phyloP scores from a whole-genome alignment of 257 asterid species.

The Mentha longifolia region DNA sequence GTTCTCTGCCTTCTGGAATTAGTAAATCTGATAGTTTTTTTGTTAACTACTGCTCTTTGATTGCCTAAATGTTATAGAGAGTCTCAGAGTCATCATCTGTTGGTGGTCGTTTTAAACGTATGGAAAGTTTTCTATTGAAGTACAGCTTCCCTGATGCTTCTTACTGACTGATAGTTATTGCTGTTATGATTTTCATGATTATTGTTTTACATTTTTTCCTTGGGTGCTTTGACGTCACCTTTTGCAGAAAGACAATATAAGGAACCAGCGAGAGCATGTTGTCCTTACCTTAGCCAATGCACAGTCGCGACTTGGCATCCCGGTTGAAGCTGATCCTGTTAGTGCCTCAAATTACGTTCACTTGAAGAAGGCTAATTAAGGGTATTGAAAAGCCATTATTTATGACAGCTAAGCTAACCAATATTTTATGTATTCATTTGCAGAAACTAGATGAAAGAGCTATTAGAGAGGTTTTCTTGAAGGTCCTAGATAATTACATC shows the following conservation, averaged over 20 bases:
- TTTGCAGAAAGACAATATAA: constrained; percentile 85
- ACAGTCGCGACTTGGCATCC: constrained; percentile 84
- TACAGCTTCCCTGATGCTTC: constrained; percentile 15
- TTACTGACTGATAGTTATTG: constrained; percentile 16
- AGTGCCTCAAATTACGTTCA: constrained; percentile 43
- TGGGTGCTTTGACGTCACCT: constrained; percentile 27
- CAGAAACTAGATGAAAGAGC: constrained; percentile 96
- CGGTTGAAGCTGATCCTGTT: constrained; percentile 79
- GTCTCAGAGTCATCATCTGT: constrained; percentile 21
- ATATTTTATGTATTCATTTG: constrained; percentile 21
- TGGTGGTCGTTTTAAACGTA: constrained; percentile 18
- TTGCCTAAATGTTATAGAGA: background rate
- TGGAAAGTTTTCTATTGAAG: constrained; percentile 26
- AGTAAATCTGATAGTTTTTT: constrained; percentile 1
- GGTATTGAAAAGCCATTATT: constrained; percentile 22
- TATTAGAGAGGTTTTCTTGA: constrained; percentile 82
- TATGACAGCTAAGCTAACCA: constrained; percentile 26
- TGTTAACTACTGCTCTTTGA: constrained; percentile 8
- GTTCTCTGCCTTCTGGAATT: constrained; percentile 13
- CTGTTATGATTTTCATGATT: constrained; percentile 19
- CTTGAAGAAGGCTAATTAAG: constrained; percentile 22
- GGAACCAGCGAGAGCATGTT: constrained; percentile 95
- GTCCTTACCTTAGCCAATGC: constrained; percentile 85
- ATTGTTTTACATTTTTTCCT: constrained; percentile 23
- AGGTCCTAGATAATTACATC: constrained; percentile 95